Percentiles rank a stretch among this genome's conserved stretches.
Evolutionary conservation across 192 early-diverging fungal species (phyloP).

Genomic region (Coemansia sp.): DNA sequence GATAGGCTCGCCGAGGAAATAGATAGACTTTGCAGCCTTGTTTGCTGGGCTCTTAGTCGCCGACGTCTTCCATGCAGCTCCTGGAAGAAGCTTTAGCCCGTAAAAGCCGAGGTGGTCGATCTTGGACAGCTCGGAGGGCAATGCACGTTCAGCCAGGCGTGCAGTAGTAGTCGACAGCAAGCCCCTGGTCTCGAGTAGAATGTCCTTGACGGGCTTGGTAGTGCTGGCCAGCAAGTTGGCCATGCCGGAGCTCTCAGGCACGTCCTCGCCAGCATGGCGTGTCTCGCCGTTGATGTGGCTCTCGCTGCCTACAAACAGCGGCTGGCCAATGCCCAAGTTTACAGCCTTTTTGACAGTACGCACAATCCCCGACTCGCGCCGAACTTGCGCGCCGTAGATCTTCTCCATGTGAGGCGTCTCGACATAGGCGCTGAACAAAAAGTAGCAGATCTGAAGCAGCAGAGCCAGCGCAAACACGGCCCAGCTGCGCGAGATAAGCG

Average conservation of each 20-base stretch:
- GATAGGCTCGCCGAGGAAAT: conserved; percentile 78
- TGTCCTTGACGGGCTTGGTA: conserved; percentile 61
- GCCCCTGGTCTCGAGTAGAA: conserved; percentile 62
- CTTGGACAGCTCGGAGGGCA: conserved; percentile 44
- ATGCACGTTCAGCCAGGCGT: conserved; percentile 43
- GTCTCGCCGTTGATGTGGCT: neutral
- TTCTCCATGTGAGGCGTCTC: conserved; percentile 92
- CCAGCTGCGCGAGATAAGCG: conserved; percentile 81
- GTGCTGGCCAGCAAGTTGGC: conserved; percentile 62
- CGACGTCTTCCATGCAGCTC: conserved; percentile 25
- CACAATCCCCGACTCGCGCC: conserved; percentile 77
- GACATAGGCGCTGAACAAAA: conserved; percentile 84
- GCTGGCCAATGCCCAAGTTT: conserved; percentile 52
- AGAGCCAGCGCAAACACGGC: conserved; percentile 83
- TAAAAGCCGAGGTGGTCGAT: conserved; percentile 28
- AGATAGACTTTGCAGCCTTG: conserved; percentile 29
- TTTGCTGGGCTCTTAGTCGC: conserved; percentile 3
- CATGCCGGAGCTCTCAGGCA: conserved; percentile 19
- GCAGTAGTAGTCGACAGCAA: conserved; percentile 49
- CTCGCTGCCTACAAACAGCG: conserved; percentile 29
- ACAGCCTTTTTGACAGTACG: conserved; percentile 59
- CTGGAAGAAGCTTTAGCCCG: conserved; percentile 31
- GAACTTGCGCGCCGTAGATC: conserved; percentile 82
- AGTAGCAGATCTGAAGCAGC: conserved; percentile 79
- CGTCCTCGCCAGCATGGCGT: neutral